A percentile compares a stretch with the other conserved stretches of the same genome.
These are phyloP conservation scores for Epichloe brachyelytri DNA, from an alignment of 2,329 filamentous ascomycete species.

Conservation along the genomic window DNA sequence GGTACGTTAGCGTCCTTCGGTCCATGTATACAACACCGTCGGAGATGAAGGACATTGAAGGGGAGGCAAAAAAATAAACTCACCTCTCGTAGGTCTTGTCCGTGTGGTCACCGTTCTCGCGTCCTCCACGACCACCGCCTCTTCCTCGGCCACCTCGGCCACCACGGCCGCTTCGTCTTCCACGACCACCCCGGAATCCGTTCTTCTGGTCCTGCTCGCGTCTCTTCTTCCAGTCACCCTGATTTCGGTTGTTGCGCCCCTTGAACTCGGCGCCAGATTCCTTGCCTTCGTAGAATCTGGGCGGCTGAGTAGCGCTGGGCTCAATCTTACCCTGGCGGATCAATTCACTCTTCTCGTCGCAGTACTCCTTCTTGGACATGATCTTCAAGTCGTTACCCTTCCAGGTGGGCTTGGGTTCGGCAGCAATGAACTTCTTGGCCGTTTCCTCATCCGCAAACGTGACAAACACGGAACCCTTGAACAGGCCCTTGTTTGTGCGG, in stretches of 20 bases:
- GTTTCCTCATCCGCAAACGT: slow-evolving; percentile 75
- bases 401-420: slow-evolving; percentile 74
- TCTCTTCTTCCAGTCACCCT: slow-evolving; percentile 51
- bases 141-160: slow-evolving; percentile 30
- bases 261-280: slow-evolving; percentile 17
- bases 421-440: slow-evolving; percentile 64
- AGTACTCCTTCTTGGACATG: slow-evolving; percentile 82
- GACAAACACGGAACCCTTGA: slow-evolving; percentile 96
- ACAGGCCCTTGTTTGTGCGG: slow-evolving; percentile 55
- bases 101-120: slow-evolving; percentile 13
- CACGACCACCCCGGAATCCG: slow-evolving; percentile 39
- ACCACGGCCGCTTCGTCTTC: slow-evolving; percentile 28
- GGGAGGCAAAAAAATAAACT: slow-evolving; percentile 5
- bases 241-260: slow-evolving; percentile 28
- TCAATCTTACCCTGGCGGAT: slow-evolving; percentile 59
- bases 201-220: slow-evolving; percentile 48
- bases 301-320: slow-evolving; percentile 33
- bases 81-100: slow-evolving; percentile 21
- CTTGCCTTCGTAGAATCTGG: slow-evolving; percentile 38
- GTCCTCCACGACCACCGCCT: slow-evolving; percentile 27
- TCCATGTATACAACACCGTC: not conserved
- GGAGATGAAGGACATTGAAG: not conserved
- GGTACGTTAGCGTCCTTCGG: slow-evolving; percentile 7
- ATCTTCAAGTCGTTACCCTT: slow-evolving; percentile 67
- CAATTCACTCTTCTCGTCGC: slow-evolving; percentile 59